Evolutionary conservation across 2,329 filamentous ascomycete genomes (phyloP).

Genomic region (Calonectria ilicicola): DNA sequence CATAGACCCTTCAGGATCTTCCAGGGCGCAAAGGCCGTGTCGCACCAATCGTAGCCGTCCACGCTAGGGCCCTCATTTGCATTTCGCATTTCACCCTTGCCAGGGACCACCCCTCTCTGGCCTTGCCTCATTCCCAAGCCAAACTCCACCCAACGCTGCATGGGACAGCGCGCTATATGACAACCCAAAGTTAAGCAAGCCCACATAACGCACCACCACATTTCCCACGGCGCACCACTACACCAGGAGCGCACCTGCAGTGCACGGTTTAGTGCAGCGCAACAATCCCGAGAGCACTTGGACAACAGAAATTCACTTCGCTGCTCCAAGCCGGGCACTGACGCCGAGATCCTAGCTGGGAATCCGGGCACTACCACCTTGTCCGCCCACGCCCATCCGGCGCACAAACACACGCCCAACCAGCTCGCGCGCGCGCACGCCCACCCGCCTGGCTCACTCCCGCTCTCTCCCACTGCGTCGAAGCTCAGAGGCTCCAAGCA

Average conservation of each 20-base stretch:
- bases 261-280: slow-evolving; percentile 16
- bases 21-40: slow-evolving; percentile 22
- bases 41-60: slow-evolving; percentile 48
- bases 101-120: slow-evolving; percentile 34
- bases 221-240: slow-evolving; percentile 13
- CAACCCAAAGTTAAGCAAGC: slow-evolving; percentile 6
- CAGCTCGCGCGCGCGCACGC: slow-evolving; percentile 14
- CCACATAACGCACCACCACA: slow-evolving; percentile 16
- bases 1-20: background rate
- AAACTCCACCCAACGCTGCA: slow-evolving; percentile 42
- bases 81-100: slow-evolving; percentile 34
- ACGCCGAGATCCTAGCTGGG: background rate
- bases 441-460: slow-evolving; percentile 12
- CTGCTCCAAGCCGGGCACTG: background rate
- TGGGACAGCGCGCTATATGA: slow-evolving; percentile 34
- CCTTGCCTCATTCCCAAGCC: slow-evolving; percentile 28
- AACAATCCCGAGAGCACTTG: slow-evolving; percentile 18
- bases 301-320: slow-evolving; percentile 30
- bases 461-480: slow-evolving; percentile 15
- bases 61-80: slow-evolving; percentile 43
- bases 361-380: background rate
- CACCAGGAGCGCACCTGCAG: slow-evolving; percentile 14
- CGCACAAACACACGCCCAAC: background rate
- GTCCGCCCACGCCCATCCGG: background rate
- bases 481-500: slow-evolving; percentile 40